phyloP scores from a whole-genome alignment of 768 basidiomycete genomes.

The Botryobasidium botryosum region DNA sequence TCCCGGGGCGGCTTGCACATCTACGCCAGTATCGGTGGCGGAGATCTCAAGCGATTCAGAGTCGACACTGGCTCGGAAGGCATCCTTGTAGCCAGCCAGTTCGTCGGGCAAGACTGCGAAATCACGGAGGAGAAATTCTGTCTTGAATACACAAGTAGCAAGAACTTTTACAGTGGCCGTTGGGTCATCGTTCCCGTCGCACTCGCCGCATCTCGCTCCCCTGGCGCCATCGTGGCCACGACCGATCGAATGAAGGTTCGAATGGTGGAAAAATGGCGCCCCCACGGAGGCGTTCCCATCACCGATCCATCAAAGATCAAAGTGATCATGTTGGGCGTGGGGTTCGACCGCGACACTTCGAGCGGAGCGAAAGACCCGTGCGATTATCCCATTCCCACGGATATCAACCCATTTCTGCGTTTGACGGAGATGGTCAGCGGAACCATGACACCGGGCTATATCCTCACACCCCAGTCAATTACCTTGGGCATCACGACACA shows the following conservation, averaged over 20 bases:
- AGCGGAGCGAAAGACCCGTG: constrained; percentile 1
- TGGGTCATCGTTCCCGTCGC: constrained; percentile 1
- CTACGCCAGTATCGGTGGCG: background rate
- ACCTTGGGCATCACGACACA: constrained; percentile 3
- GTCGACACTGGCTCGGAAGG: constrained; percentile 6
- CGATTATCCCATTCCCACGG: background rate
- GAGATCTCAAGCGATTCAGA: background rate
- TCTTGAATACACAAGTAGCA: constrained; percentile 5
- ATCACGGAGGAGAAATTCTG: background rate
- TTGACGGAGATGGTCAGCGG: constrained; percentile 4
- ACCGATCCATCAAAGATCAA: background rate
- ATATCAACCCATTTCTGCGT: constrained; percentile 4
- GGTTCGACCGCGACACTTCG: constrained; percentile 3
- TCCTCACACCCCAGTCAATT: constrained; percentile 3
- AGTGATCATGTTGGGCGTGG: constrained; percentile 2
- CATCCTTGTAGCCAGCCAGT: background rate
- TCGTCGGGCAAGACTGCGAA: background rate
- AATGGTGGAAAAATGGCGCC: constrained; percentile 1
- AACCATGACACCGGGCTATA: constrained; percentile 2
- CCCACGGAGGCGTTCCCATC: background rate
- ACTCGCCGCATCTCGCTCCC: background rate
- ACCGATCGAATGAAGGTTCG: constrained; percentile 1
- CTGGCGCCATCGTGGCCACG: background rate
- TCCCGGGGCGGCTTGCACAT: background rate
- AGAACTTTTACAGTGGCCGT: constrained; percentile 2